Percentiles rank a stretch among this genome's conserved stretches.
Conservation (phyloP, 768 basidiomycete genomes). For the Daedalea quercina region DNA sequence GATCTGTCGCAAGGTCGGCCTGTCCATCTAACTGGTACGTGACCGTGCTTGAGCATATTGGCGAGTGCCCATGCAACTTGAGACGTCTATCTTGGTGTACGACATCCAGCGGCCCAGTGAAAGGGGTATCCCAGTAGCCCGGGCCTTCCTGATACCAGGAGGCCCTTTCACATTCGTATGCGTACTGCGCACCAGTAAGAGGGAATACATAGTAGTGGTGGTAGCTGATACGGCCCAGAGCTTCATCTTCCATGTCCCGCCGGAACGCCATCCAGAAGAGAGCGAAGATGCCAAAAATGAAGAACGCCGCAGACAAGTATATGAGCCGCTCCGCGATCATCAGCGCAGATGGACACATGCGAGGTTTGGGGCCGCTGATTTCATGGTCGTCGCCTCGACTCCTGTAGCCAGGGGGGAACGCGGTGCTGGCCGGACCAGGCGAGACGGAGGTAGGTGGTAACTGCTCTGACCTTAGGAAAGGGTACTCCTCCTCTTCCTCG, state of each 20-base stretch:
- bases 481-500: slow-evolving; percentile 26
- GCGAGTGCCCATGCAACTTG: slow-evolving; percentile 8
- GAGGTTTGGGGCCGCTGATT: slow-evolving; percentile 3
- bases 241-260: slow-evolving; percentile 34
- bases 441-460: slow-evolving; percentile 33
- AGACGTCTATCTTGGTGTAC: slow-evolving; percentile 20
- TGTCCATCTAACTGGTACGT: slow-evolving; percentile 67
- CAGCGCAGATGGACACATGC: slow-evolving; percentile 3
- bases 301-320: slow-evolving; percentile 32
- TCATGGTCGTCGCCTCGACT: slow-evolving; percentile 35
- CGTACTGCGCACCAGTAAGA: slow-evolving; percentile 49
- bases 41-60: slow-evolving; percentile 52
- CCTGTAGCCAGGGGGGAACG: slow-evolving; percentile 35
- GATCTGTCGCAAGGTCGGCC: slow-evolving; percentile 58
- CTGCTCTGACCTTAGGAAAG: background rate
- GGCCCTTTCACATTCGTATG: slow-evolving; percentile 46
- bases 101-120: slow-evolving; percentile 24
- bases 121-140: slow-evolving; percentile 41
- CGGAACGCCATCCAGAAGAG: slow-evolving; percentile 41
- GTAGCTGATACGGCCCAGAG: slow-evolving; percentile 36
- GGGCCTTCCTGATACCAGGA: slow-evolving; percentile 39
- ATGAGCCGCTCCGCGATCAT: background rate
- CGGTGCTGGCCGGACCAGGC: slow-evolving; percentile 32
- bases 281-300: slow-evolving; percentile 41
- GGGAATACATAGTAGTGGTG: slow-evolving; percentile 55